Base-by-base conservation (phyloP, 768 basidiomycete genomes). In the Albatrellus ellisii region DNA sequence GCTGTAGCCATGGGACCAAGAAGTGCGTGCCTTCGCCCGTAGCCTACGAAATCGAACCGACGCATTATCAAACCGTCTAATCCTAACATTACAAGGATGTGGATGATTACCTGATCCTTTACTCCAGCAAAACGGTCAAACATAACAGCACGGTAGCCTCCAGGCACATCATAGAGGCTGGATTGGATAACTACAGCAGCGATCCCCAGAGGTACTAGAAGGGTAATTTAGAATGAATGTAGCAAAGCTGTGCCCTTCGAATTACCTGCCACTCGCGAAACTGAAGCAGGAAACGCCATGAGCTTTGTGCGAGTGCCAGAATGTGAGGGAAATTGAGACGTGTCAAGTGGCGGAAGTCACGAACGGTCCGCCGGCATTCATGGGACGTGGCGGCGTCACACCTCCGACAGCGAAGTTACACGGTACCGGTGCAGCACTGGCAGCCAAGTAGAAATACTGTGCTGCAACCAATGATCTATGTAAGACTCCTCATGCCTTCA, bases 71-170 rank as follows among this genome's bases (percentile, higher is more conserved):
- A 34, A 17, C n/a, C 17, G 20, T 45, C 46, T 41, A 43, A 36
- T 40, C 39, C 9, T n/a, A 22, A 39, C 9, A 4, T 4, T 26
- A 17, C 10, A 27, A 34, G 14, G 22, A 10, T 6, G 3, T 15
- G 5, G 15, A 6, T 7, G 28, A 17, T 18, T 48, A 85, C 91
- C 68, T 72, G 62, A 56, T 80, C 70, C 62, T 80, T 79, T 38
- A 95, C 92, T 55, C 91, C 92, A 35, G 83, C 74, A 59, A 99
- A 97, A 54, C 94, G 73, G 63, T 98, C 94, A 64, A 99, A 98
- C 83, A 98, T 92, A 50, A 99, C 92, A 27, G 92, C 92, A 44
- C 85, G 72, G 63, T 79, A 90, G 32, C 92, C 92, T 52, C 92
- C 73, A 8, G 74, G 74, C 33, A 76, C 74, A 54, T 77, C 75